Evolutionary conservation across 2,329 filamentous ascomycete genomes (phyloP).

Genomic region (Phialemonium atrogriseum): DNA sequence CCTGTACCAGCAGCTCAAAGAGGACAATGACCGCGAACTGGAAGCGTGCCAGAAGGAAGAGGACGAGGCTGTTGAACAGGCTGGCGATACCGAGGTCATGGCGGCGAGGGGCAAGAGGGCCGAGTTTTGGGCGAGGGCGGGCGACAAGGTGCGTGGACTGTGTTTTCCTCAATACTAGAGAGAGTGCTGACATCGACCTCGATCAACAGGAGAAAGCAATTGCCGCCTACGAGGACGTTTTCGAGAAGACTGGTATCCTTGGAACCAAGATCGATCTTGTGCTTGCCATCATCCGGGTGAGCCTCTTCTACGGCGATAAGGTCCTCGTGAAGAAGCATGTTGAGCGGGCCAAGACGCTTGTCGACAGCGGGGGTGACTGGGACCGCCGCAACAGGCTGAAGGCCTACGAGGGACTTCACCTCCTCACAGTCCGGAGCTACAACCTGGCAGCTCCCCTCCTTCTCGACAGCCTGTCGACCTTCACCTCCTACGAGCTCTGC

Average conservation of each 20-base stretch:
- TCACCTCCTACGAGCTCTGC: slow-evolving; percentile 97
- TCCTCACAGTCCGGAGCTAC: slow-evolving; percentile 88
- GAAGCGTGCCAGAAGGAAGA: slow-evolving; percentile 75
- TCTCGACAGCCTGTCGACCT: slow-evolving; percentile 94
- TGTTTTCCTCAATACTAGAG: no score
- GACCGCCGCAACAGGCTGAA: slow-evolving; percentile 96
- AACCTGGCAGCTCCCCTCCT: slow-evolving; percentile 83
- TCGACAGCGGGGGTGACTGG: slow-evolving; percentile 96
- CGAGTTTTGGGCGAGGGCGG: slow-evolving; percentile 91
- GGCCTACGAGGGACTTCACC: slow-evolving; percentile 92
- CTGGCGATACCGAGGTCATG: slow-evolving; percentile 90
- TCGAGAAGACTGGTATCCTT: slow-evolving; percentile 95
- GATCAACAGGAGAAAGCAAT: slow-evolving; percentile 77
- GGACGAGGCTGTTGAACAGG: slow-evolving; percentile 91
- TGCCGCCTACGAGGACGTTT: slow-evolving; percentile 81
- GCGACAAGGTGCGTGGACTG: slow-evolving; percentile 72
- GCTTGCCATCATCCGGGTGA: slow-evolving; percentile 90
- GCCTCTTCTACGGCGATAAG: slow-evolving; percentile 93
- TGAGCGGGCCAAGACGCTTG: slow-evolving; percentile 78
- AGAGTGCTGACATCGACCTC: no score
- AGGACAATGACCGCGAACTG: slow-evolving; percentile 71
- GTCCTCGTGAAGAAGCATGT: slow-evolving; percentile 87
- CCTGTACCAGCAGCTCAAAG: slow-evolving; percentile 69
- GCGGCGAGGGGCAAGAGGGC: slow-evolving; percentile 89
- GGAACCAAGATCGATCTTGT: slow-evolving; percentile 97